phyloP scores from a whole-genome alignment of 78 protist genomes.

The Tieghemostelium lacteum region DNA sequence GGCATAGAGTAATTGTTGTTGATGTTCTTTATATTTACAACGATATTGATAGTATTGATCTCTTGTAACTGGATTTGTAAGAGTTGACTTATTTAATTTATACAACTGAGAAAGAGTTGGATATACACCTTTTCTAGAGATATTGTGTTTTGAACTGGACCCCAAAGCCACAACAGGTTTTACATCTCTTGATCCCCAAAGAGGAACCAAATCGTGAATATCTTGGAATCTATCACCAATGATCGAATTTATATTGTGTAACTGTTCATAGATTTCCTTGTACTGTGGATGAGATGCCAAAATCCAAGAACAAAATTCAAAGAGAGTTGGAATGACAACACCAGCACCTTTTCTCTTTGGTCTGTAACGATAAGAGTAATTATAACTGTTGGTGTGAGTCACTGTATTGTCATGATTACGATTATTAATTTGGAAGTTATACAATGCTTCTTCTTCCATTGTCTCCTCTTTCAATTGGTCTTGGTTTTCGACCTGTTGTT shows the following conservation, averaged over 20 bases:
- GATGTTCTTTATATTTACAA: background rate
- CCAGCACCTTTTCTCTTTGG: conserved; percentile 73
- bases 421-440: conserved; percentile 48
- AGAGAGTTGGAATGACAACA: conserved; percentile 57
- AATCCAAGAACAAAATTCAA: conserved; percentile 74
- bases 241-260: conserved; percentile 3
- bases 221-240: conserved; percentile 52
- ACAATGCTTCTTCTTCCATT: conserved; percentile 48
- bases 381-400: conserved; percentile 53
- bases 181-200: conserved; percentile 75
- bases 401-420: conserved; percentile 2
- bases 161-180: conserved; percentile 21
- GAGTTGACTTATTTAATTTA: conserved; percentile 40
- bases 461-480: conserved; percentile 24
- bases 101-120: conserved; percentile 41
- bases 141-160: conserved; percentile 26
- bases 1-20: no score
- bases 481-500: background rate
- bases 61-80: conserved; percentile 46
- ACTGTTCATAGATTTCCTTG: conserved; percentile 28
- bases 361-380: conserved; percentile 46
- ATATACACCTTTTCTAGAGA: conserved; percentile 72
- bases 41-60: conserved; percentile 31
- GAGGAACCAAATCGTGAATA: conserved; percentile 61
- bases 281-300: conserved; percentile 47